Evolutionary conservation across 2,329 filamentous ascomycete species (phyloP), one percentile per base, ranked within the genome.

Genomic region (Fusarium temperatum): DNA sequence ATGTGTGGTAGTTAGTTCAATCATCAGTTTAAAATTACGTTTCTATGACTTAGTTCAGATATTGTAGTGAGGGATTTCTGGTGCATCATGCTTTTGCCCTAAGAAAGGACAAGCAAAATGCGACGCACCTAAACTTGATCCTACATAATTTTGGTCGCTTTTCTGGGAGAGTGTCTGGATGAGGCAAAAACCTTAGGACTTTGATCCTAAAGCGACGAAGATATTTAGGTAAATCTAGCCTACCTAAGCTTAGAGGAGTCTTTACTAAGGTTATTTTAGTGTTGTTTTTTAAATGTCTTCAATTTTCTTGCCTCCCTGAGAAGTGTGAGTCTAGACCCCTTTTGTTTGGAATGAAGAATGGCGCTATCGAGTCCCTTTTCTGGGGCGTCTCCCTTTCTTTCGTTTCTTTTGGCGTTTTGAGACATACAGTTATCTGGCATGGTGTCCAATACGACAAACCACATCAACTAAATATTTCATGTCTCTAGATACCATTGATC

Each of bases 151-250:
- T 7, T 30, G 26, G 7, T 50, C 14, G 1, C 10, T 30, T 9
- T 14, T 14, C 12, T 8, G n/a, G 30, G 8, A 24, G 17, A 14
- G 1, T 20, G n/a, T 36, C 28, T 32, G 7, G 11, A 17, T 35
- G 11, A 26, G n/a, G 42, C 10, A 26, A 3, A 3, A 13, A 5
- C 5, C 28, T 14, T 7, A 10, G 15, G 47, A 18, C 2, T 6
- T 32, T n/a, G 22, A 24, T 4, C 15, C 15, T n/a, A 5, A 32
- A n/a, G 8, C 0, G 22, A 10, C 1, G 3, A 50, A 13, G 2
- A n/a, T 10, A 18, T 32, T 18, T 18, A 7, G 22, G 5, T 18
- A 18, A 18, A n/a, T 14, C 22, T 7, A 50, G 6, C 12, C 15
- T 18, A 50, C 12, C 15, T 18, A 50, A 50, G 8, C 11, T 50